phyloP scores from a whole-genome alignment of 805 yeast species.

The Pichia insulana region DNA sequence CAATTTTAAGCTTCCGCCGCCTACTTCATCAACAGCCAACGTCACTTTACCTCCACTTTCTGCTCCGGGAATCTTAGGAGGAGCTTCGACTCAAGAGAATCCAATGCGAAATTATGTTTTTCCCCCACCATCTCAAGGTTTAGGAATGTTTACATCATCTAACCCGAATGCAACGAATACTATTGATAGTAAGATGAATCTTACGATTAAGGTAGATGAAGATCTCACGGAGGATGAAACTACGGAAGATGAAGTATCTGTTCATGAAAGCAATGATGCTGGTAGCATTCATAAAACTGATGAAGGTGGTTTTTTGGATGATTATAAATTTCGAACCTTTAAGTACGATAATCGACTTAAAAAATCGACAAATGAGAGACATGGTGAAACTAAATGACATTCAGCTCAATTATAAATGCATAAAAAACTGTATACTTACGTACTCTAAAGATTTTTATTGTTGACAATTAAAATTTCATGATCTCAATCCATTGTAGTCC shows the following conservation, averaged over 20 bases:
- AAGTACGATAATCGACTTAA: no score
- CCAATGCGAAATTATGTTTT: background rate
- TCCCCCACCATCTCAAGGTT: background rate
- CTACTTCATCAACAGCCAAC: background rate
- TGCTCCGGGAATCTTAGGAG: slow-evolving; percentile 2
- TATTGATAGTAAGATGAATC: background rate
- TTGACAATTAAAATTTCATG: no score
- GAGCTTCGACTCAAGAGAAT: background rate
- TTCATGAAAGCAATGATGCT: background rate
- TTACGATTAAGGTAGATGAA: slow-evolving; percentile 4
- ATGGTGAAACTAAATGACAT: no score
- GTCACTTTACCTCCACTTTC: slow-evolving; percentile 4
- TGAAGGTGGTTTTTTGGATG: background rate
- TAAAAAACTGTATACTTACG: no score
- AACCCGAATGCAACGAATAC: background rate
- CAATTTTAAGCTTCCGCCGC: slow-evolving; percentile 4
- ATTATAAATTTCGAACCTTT: slow-evolving; percentile 5
- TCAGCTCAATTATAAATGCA: no score
- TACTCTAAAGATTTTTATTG: background rate
- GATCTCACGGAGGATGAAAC: slow-evolving; percentile 15
- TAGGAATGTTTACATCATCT: background rate
- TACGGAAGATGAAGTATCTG: slow-evolving; percentile 19
- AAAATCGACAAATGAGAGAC: no score
- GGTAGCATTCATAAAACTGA: background rate
- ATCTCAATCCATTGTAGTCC: no score